These are phyloP conservation scores for Aquilaria malaccensis DNA, from an alignment of 345 rosid genomes.

Conservation along the genomic window DNA sequence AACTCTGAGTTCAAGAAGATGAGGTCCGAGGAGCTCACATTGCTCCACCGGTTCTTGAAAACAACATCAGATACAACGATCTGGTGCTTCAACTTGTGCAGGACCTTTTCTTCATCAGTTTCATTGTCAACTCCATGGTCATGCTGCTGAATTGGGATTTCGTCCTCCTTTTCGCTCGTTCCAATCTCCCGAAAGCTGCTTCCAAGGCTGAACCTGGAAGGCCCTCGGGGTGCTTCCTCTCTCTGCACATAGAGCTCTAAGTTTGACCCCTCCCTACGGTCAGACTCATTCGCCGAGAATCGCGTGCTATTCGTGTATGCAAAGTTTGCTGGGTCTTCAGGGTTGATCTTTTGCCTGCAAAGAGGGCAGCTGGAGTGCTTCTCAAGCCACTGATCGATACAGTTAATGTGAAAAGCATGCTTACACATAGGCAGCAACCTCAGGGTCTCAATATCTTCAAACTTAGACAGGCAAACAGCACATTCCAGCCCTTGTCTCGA, in stretches of 20 bases:
- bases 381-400: slow-evolving; percentile 85
- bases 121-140: slow-evolving; percentile 13
- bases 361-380: slow-evolving; percentile 78
- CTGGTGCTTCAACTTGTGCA: slow-evolving; percentile 65
- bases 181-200: slow-evolving; percentile 49
- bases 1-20: slow-evolving; percentile 69
- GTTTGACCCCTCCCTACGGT: slow-evolving; percentile 31
- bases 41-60: slow-evolving; percentile 82
- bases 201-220: slow-evolving; percentile 60
- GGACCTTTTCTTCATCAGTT: slow-evolving; percentile 14
- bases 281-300: slow-evolving; percentile 38
- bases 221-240: slow-evolving; percentile 43
- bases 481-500: slow-evolving; percentile 69
- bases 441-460: slow-evolving; percentile 63
- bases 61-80: slow-evolving; percentile 64
- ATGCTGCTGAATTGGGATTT: neutral
- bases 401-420: slow-evolving; percentile 74
- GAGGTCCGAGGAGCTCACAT: slow-evolving; percentile 71
- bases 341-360: slow-evolving; percentile 43
- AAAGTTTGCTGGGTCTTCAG: slow-evolving; percentile 38
- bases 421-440: slow-evolving; percentile 65
- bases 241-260: slow-evolving; percentile 55
- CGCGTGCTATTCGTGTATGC: slow-evolving; percentile 48
- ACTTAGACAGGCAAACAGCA: slow-evolving; percentile 68
- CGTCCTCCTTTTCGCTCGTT: slow-evolving; percentile 22